Evolutionary conservation across 1,284 basidiomycete genomes (phyloP), one percentile per base, ranked within the genome.

Genomic region (Cryptococcus sp.): DNA sequence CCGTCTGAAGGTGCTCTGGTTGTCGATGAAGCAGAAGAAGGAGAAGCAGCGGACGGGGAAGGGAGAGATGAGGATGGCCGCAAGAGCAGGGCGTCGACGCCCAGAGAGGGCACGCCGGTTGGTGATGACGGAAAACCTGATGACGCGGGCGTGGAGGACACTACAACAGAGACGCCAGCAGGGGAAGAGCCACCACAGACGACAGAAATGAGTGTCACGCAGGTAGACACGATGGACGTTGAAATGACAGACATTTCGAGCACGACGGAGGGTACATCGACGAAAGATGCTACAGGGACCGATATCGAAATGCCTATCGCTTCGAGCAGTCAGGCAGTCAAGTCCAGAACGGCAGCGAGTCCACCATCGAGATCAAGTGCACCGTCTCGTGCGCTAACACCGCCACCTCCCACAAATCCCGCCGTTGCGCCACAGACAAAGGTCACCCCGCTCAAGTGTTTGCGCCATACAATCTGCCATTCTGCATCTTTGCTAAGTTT

Each of bases 121-220:
- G 36, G 7, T 4, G 36, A 39, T 5, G 36, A 43, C 5, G 41
- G n/a, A 7, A 16, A 43, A 24, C 28, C 28, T 28, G 41, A 3
- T 19, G 31, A 32, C 14, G 52, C 53, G 14, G 37, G 19, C 11
- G 25, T 25, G 13, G 31, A 44, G 2, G 84, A 82, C 7, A 69
- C 41, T 4, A 18, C 44, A 4, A 23, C 24, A 23, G 46, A 49
- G 34, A 16, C 40, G 25, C 44, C 18, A 28, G 34, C 46, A 10
- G 45, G 44, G 11, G 49, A 46, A 4, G 41, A 43, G 37, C 14
- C 37, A 40, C 16, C 37, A 40, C 37, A 40, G 14, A n/a, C 14
- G 5, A 19, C 16, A 5, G 36, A 39, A 14, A 39, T 16, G 5
- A 39, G 36, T 19, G 14, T 7, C 7, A 14, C 14, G 36, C 36